These are phyloP conservation scores for Amesomyces nigricolor DNA, from an alignment of 2,329 filamentous ascomycete species.

Conservation along the genomic window DNA sequence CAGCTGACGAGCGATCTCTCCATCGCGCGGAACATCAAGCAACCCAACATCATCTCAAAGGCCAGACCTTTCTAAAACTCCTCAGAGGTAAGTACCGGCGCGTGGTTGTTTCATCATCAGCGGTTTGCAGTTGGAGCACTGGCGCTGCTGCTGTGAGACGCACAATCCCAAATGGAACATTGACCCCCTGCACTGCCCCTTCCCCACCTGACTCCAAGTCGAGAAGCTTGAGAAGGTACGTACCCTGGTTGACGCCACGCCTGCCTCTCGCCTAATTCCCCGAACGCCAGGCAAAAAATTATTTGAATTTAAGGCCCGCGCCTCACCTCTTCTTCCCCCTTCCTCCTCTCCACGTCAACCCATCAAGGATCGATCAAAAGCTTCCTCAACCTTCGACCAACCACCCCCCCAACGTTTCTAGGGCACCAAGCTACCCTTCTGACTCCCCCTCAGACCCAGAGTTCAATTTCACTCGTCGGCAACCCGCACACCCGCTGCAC, in stretches of 20 bases:
- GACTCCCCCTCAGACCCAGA: constrained; percentile 67
- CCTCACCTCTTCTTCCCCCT: constrained; percentile 27
- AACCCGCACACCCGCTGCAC: constrained; percentile 18
- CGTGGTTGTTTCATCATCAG: neutral
- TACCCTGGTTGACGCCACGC: constrained; percentile 27
- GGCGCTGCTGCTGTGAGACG: neutral
- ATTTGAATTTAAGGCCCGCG: constrained; percentile 32
- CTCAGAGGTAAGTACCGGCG: no score
- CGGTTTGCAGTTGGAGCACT: neutral
- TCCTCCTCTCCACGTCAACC: constrained; percentile 31
- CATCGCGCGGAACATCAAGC: no score
- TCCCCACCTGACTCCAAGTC: constrained; percentile 10
- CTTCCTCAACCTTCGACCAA: constrained; percentile 36
- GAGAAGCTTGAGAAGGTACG: constrained; percentile 23
- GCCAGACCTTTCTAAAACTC: no score
- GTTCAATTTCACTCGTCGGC: constrained; percentile 49
- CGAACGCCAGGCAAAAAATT: constrained; percentile 35
- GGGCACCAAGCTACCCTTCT: constrained; percentile 87
- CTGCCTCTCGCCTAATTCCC: constrained; percentile 32
- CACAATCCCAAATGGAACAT: neutral
- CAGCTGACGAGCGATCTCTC: no score
- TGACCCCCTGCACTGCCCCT: constrained; percentile 17
- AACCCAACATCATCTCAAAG: no score
- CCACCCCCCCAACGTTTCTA: constrained; percentile 51
- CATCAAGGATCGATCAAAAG: constrained; percentile 33